A percentile compares a stretch with the other conserved stretches of the same genome.
Evolutionary conservation across 345 rosid genomes (phyloP).

Genomic region (Viola odorata): DNA sequence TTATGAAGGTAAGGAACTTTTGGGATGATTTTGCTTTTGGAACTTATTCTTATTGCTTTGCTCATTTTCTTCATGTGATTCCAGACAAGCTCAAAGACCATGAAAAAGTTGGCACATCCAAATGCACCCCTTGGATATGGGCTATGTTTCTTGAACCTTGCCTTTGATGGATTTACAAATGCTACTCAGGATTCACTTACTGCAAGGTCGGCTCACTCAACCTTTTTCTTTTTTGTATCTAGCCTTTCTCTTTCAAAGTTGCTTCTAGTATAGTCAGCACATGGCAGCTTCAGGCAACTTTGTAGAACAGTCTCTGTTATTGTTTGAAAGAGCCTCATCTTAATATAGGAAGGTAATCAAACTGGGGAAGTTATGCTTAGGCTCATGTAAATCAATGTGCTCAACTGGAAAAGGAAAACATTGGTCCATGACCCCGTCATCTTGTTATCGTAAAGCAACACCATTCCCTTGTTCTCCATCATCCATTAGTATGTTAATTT

Average conservation of each 20-base stretch:
- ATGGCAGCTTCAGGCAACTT: no score
- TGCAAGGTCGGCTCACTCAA: slow-evolving; percentile 41
- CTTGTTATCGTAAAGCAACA: no score
- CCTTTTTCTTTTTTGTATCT: neutral
- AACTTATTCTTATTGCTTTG: neutral
- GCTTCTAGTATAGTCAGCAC: neutral
- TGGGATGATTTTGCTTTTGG: neutral
- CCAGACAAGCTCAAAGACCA: slow-evolving; percentile 94
- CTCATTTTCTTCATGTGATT: slow-evolving; percentile 10
- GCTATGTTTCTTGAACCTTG: slow-evolving; percentile 85
- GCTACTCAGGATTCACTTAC: slow-evolving; percentile 95
- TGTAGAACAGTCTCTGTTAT: no score
- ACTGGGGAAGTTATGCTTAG: neutral
- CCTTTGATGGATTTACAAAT: slow-evolving; percentile 96
- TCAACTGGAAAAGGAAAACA: no score
- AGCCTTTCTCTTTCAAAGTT: neutral
- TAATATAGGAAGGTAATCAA: neutral
- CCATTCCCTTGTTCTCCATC: neutral
- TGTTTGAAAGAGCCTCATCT: neutral
- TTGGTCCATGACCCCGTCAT: neutral
- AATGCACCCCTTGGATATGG: slow-evolving; percentile 95
- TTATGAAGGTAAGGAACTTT: slow-evolving; percentile 54
- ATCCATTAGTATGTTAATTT: neutral
- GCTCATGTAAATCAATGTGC: neutral
- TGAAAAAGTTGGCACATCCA: slow-evolving; percentile 88